Evolutionary conservation across 805 yeast genomes (phyloP), one percentile per base, ranked within the genome.

Genomic region (Metschnikowia proteae): DNA sequence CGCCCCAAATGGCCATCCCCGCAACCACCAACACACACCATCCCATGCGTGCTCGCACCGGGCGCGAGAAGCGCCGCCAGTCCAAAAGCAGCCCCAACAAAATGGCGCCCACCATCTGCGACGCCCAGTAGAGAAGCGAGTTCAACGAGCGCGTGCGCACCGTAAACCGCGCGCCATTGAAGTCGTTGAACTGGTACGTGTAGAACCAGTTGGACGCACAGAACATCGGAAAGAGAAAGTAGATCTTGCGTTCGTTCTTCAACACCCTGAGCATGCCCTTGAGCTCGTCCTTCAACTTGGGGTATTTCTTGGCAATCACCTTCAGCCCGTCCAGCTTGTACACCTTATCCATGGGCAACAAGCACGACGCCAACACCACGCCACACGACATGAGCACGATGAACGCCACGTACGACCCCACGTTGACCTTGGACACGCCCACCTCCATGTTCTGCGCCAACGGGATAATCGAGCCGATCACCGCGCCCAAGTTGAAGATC

Each of bases 141-240:
- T 82, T 82, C 59, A 82, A 73, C 3, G 86, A 78, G 55, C 86
- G 73, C 22, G 86, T 79, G 62, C 85, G 73, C 50, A 81, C 63
- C 57, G 76, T 80, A 65, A 82, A 82, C 43, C 76, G 67, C 22
- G 76, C 78, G 36, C 76, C 78, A 60, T 81, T 81, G 63, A 75
- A 70, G 50, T 77, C 80, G 61, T 80, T 80, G 58, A 78, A 81
- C 64, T 82, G 84, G 63, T 82, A 82, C 40, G 85, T 78, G 70
- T 80, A 80, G 68, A 80, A 82, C 82, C 82, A 82, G 68, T 82
- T 82, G 33, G 86, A 79, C 28, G 83, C 73, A 55, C 79, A 76
- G 61, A 81, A 82, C 78, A 80, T 74, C 38, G 86, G 86, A 72
- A 82, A 76, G 61, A 80, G 57, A 26, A 76, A 61, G 42, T 74